A percentile compares a stretch with the other conserved stretches of the same genome.
Conservation (phyloP, 805 yeast genomes). For the Candida maltosa region DNA sequence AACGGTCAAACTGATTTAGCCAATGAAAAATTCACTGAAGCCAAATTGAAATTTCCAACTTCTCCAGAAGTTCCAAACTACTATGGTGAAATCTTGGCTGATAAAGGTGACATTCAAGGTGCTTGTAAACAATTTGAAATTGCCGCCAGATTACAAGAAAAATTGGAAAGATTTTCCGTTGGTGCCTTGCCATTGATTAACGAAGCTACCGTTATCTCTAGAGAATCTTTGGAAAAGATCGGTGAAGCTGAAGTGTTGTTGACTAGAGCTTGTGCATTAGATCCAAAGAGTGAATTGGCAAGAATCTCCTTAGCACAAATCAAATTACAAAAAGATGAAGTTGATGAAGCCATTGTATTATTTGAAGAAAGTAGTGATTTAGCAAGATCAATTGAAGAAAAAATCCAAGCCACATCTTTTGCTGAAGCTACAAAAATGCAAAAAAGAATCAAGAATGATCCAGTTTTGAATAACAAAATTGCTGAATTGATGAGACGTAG, state of each 20-base stretch:
- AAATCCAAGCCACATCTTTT: constrained; percentile 84
- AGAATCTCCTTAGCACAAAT: constrained; percentile 89
- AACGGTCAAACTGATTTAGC: constrained; percentile 59
- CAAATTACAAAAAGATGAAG: constrained; percentile 76
- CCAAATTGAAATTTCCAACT: constrained; percentile 74
- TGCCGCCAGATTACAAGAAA: constrained; percentile 79
- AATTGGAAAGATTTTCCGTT: constrained; percentile 63
- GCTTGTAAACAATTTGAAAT: constrained; percentile 84
- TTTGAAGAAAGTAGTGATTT: constrained; percentile 81
- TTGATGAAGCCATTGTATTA: constrained; percentile 74
- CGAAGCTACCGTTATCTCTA: constrained; percentile 73
- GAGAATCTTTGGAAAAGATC: constrained; percentile 46
- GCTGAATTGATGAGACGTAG: constrained; percentile 50
- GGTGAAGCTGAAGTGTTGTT: constrained; percentile 63
- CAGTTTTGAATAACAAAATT: constrained; percentile 59
- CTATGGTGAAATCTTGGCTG: constrained; percentile 90
- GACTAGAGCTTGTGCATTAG: constrained; percentile 73
- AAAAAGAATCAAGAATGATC: constrained; percentile 69
- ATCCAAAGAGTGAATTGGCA: constrained; percentile 88
- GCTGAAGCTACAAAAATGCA: constrained; percentile 94
- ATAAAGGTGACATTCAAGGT: constrained; percentile 64
- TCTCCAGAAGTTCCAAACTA: constrained; percentile 92
- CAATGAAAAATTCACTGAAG: constrained; percentile 63
- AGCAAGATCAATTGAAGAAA: constrained; percentile 82
- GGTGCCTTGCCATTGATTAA: constrained; percentile 89